Evolutionary conservation across 148 eudicot species (phyloP).

Genomic region (Talinum fruticosum): DNA sequence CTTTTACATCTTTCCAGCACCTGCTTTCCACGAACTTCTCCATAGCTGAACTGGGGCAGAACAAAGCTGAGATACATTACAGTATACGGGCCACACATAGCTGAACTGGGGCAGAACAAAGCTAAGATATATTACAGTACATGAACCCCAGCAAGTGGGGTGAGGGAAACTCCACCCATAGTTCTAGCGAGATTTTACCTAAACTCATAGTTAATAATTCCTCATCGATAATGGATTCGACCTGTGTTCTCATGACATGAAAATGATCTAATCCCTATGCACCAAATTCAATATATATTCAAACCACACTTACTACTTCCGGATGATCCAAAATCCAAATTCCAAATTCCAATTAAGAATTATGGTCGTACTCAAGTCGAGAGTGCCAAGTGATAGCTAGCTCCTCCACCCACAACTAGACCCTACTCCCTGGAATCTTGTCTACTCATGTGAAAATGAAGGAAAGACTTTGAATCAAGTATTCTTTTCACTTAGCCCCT

Average conservation of each 20-base stretch:
- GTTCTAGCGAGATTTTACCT: neutral
- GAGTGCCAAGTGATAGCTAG: neutral
- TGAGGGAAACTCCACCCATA: too few species aligned
- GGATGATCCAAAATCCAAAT: neutral
- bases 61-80: too few species aligned
- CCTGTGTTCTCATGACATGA: neutral
- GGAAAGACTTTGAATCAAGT: neutral
- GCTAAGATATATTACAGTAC: too few species aligned
- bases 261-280: neutral
- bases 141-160: too few species aligned
- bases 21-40: too few species aligned
- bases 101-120: too few species aligned
- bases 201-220: neutral
- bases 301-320: neutral
- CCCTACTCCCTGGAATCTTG: neutral
- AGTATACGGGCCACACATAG: too few species aligned
- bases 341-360: neutral
- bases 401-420: neutral
- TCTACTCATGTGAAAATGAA: neutral
- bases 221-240: neutral
- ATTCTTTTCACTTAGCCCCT: neutral
- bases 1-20: neutral
- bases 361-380: neutral
- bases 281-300: neutral
- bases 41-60: too few species aligned